Evolutionary conservation across 805 yeast genomes (phyloP), one percentile per base, ranked within the genome.

Genomic region (Ogataea ramenticola): DNA sequence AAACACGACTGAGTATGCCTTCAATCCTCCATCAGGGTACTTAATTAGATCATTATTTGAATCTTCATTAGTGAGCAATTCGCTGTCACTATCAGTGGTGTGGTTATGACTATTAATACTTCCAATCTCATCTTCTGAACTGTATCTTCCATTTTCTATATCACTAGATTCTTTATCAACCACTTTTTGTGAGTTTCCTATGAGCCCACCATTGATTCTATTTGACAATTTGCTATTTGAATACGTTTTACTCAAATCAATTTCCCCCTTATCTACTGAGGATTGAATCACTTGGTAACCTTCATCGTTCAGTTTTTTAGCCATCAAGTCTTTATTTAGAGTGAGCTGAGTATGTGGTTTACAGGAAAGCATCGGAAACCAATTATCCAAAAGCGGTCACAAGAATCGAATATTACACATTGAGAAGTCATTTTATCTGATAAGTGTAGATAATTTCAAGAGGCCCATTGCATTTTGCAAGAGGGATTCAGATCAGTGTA

Each of bases 21-120:
- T 55, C 39, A 58, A 46, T 0, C 88, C 88, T 20, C 88, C 87
- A 49, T 82, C 86, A 0, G 85, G 85, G 49, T 66, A 71, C 11
- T 32, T 19, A 6, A 32, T 32, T 8, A n/a, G n/a, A n/a, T 11
- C 35, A 11, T 14, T 31, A 31, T 31, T 31, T 5, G 9, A 3
- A 4, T n/a, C 35, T 5, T 26, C 21, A n/a, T n/a, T n/a, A n/a
- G n/a, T n/a, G n/a, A n/a, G n/a, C 22, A 20, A 38, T 6, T 21
- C 20, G 12, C n/a, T 17, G n/a, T 32, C 20, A n/a, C 11, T 32
- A n/a, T 11, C 11, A 17, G 11, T n/a, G 9, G 19, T 7, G 6
- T 32, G 11, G 9, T 19, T 17, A n/a, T 31, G 17, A n/a, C 33
- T 31, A n/a, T 31, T 31, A 14, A 12, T 31, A 14, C 17, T 31